phyloP scores from a whole-genome alignment of 2,329 filamentous ascomycete species.

The Exophiala aquamarina region DNA sequence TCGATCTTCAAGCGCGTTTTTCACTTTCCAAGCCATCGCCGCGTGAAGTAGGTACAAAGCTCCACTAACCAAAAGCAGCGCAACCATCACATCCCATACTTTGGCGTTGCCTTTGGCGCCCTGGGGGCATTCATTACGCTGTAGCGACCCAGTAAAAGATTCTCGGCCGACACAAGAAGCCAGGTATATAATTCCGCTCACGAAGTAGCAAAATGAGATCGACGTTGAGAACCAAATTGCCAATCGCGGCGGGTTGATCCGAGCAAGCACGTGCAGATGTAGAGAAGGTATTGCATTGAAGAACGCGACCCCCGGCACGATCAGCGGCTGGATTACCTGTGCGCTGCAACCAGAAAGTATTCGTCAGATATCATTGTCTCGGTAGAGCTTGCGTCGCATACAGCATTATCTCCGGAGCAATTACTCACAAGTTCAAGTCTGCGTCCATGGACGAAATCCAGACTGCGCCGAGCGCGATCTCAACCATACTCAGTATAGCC shows the following conservation, averaged over 20 bases:
- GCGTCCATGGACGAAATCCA: constrained; percentile 23
- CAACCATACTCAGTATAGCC: constrained; percentile 23
- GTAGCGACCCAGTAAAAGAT: constrained; percentile 8
- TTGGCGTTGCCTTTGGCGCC: constrained; percentile 12
- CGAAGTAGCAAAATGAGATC: constrained; percentile 19
- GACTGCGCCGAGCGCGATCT: constrained; percentile 25
- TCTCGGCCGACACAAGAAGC: constrained; percentile 17
- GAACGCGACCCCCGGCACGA: constrained; percentile 25
- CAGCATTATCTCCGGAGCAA: neutral
- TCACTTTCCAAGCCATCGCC: constrained; percentile 26
- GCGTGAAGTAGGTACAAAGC: constrained; percentile 20
- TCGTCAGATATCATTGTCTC: neutral
- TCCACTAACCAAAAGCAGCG: constrained; percentile 23
- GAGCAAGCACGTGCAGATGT: constrained; percentile 26
- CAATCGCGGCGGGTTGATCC: constrained; percentile 24
- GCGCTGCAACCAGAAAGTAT: constrained; percentile 8
- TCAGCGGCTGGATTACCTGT: constrained; percentile 27
- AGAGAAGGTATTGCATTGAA: constrained; percentile 28
- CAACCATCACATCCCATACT: constrained; percentile 26
- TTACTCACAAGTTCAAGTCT: constrained; percentile 23
- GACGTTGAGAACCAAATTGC: constrained; percentile 23
- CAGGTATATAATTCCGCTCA: constrained; percentile 22
- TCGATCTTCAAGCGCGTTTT: constrained; percentile 13
- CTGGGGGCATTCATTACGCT: constrained; percentile 24
- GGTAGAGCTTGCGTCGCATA: neutral